Percentiles rank a stretch among this genome's conserved stretches.
These are phyloP conservation scores for Strobilomyces dryophilus DNA, from an alignment of 768 basidiomycete species.

Conservation along the genomic window DNA sequence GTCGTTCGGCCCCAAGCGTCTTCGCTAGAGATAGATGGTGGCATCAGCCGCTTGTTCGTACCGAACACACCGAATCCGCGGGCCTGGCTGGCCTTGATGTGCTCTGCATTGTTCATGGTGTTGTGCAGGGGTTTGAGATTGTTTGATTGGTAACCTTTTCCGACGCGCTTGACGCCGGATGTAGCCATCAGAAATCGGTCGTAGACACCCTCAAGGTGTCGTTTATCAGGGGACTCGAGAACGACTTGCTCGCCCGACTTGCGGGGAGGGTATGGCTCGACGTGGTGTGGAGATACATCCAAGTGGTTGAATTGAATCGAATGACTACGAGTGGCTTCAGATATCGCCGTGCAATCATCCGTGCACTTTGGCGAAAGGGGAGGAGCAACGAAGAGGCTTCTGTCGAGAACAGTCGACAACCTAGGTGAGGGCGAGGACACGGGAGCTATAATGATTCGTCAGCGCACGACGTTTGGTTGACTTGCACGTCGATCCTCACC, in stretches of 20 bases:
- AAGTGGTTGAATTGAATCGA: constrained; percentile 39
- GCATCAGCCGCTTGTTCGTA: constrained; percentile 52
- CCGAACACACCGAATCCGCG: constrained; percentile 29
- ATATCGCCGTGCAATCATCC: constrained; percentile 33
- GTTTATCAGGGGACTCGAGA: constrained; percentile 54
- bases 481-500: constrained; percentile 38
- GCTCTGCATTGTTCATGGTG: constrained; percentile 19
- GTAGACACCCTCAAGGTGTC: constrained; percentile 68
- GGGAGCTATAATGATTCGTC: constrained; percentile 24
- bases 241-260: constrained; percentile 32
- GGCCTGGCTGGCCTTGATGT: constrained; percentile 14
- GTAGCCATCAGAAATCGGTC: constrained; percentile 83
- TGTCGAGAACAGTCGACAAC: constrained; percentile 65
- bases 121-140: constrained; percentile 43
- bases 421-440: constrained; percentile 41
- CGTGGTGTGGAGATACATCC: constrained; percentile 56
- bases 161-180: constrained; percentile 72
- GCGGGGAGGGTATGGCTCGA: constrained; percentile 61
- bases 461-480: neutral
- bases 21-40: constrained; percentile 68
- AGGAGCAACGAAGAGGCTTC: constrained; percentile 61
- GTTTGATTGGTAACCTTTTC: constrained; percentile 79
- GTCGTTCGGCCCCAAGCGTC: constrained; percentile 43
- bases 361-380: constrained; percentile 35
- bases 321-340: constrained; percentile 11